Evolutionary conservation across 2,329 filamentous ascomycete species (phyloP).

Genomic region (Alternaria panax): DNA sequence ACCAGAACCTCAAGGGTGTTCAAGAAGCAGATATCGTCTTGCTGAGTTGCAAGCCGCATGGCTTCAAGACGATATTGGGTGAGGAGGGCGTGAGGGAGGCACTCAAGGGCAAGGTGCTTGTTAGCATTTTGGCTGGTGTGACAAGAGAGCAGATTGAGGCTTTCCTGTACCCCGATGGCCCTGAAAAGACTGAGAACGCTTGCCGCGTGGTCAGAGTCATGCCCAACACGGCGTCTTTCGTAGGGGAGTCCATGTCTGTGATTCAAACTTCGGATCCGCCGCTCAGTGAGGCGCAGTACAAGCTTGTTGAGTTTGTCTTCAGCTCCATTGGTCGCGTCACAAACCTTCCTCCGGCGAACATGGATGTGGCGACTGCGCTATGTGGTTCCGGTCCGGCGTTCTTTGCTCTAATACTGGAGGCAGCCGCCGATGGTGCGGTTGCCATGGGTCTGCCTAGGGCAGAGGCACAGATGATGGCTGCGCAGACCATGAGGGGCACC

Average conservation of each 20-base stretch:
- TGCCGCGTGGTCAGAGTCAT: slow-evolving; percentile 79
- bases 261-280: slow-evolving; percentile 70
- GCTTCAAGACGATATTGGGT: slow-evolving; percentile 72
- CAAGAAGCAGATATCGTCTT: slow-evolving; percentile 75
- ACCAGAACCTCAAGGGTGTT: slow-evolving; percentile 74
- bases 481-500: slow-evolving; percentile 78
- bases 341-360: slow-evolving; percentile 69
- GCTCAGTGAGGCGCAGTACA: slow-evolving; percentile 60
- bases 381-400: slow-evolving; percentile 80
- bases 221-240: slow-evolving; percentile 82
- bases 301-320: slow-evolving; percentile 78
- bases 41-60: slow-evolving; percentile 81
- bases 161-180: slow-evolving; percentile 64
- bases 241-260: slow-evolving; percentile 81
- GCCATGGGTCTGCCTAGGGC: slow-evolving; percentile 78
- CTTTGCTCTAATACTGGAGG: slow-evolving; percentile 77
- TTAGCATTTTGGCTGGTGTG: slow-evolving; percentile 82
- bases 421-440: slow-evolving; percentile 77
- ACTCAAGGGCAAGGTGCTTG: slow-evolving; percentile 78
- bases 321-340: slow-evolving; percentile 74
- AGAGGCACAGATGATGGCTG: slow-evolving; percentile 78
- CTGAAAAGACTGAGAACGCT: slow-evolving; percentile 51
- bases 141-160: slow-evolving; percentile 72
- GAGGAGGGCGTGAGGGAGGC: slow-evolving; percentile 74
- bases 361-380: slow-evolving; percentile 77